These are phyloP conservation scores for Mortierella sp. DNA, from an alignment of 371 early-diverging fungal genomes.

Conservation along the genomic window DNA sequence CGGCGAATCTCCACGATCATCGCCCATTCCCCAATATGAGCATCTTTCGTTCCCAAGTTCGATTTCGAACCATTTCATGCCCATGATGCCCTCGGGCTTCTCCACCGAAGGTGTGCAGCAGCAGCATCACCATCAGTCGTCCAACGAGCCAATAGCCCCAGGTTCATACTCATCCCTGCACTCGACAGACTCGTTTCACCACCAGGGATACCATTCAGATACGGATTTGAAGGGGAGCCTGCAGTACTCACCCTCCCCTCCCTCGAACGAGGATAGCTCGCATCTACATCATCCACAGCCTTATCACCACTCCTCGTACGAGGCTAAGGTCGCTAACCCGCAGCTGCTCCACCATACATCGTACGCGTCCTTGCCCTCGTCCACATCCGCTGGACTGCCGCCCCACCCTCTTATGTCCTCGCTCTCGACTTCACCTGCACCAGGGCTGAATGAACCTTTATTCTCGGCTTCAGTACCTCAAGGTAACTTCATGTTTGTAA, in stretches of 20 bases:
- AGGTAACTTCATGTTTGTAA: background rate
- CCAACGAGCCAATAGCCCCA: constrained; percentile 21
- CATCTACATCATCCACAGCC: constrained; percentile 34
- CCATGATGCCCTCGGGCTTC: constrained; percentile 39
- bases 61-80: constrained; percentile 52
- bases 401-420: constrained; percentile 46
- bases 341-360: constrained; percentile 13
- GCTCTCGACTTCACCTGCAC: constrained; percentile 26
- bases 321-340: constrained; percentile 18
- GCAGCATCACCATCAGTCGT: constrained; percentile 12
- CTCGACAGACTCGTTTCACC: constrained; percentile 25
- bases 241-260: constrained; percentile 35
- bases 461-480: constrained; percentile 3
- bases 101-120: constrained; percentile 14
- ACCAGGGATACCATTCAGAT: constrained; percentile 17
- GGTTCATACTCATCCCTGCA: constrained; percentile 20
- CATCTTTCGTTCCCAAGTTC: constrained; percentile 48
- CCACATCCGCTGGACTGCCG: constrained; percentile 30
- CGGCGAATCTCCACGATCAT: constrained; percentile 43
- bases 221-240: constrained; percentile 29
- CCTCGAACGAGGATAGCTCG: constrained; percentile 29
- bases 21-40: constrained; percentile 49
- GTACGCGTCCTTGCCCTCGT: constrained; percentile 2
- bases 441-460: constrained; percentile 28
- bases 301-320: constrained; percentile 29